phyloP scores from a whole-genome alignment of 371 early-diverging fungal species.

The Saksenaea vasiformis region DNA sequence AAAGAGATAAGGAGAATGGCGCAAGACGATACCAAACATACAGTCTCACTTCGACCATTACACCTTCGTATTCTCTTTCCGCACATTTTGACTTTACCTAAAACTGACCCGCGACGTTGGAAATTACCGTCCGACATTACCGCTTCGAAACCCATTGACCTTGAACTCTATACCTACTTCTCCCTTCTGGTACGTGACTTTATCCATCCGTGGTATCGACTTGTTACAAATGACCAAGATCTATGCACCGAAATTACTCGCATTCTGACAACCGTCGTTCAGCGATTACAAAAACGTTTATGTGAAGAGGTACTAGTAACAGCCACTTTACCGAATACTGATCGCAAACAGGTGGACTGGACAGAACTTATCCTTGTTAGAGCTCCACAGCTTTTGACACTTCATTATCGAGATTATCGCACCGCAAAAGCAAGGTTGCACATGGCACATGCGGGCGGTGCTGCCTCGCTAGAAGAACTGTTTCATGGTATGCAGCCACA shows the following conservation, averaged over 20 bases:
- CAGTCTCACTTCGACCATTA: constrained; percentile 24
- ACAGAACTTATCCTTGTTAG: constrained; percentile 53
- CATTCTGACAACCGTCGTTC: constrained; percentile 43
- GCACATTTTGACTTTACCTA: constrained; percentile 38
- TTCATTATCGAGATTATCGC: constrained; percentile 57
- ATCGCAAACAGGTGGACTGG: constrained; percentile 56
- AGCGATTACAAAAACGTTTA: constrained; percentile 49
- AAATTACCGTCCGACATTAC: constrained; percentile 42
- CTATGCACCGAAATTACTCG: constrained; percentile 46
- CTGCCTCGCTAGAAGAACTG: constrained; percentile 40
- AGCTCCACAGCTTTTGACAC: constrained; percentile 50
- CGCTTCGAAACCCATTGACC: constrained; percentile 49
- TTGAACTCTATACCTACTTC: constrained; percentile 60
- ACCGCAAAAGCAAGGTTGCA: constrained; percentile 47
- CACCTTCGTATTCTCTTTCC: constrained; percentile 49
- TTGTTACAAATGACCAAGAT: constrained; percentile 57
- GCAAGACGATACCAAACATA: neutral
- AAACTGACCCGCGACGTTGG: constrained; percentile 37
- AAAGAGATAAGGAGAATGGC: neutral
- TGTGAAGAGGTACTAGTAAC: constrained; percentile 32
- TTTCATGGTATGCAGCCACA: constrained; percentile 70
- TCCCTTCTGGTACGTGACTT: constrained; percentile 61
- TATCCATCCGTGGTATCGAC: constrained; percentile 62
- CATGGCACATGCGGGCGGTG: constrained; percentile 54
- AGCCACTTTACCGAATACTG: neutral